Conservation (phyloP, 352 stramenopile genomes). For the Globisporangium spiculum region DNA sequence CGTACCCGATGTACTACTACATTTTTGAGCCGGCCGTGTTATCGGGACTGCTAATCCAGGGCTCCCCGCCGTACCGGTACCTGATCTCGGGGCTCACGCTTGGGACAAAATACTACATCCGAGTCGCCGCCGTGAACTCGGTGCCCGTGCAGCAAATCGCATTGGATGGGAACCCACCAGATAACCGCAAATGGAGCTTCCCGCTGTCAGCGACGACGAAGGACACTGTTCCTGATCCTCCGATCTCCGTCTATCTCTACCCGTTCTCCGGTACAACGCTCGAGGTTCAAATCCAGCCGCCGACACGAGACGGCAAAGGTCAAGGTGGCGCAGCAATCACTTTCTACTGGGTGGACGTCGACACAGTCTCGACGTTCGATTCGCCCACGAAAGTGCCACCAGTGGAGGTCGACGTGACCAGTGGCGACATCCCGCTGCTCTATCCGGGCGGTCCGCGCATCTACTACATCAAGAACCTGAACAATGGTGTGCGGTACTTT, state of each 20-base stretch:
- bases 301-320: conserved; percentile 61
- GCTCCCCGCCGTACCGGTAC: conserved; percentile 79
- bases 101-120: conserved; percentile 87
- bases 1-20: conserved; percentile 65
- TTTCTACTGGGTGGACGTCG: conserved; percentile 62
- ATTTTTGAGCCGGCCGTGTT: conserved; percentile 47
- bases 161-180: conserved; percentile 61
- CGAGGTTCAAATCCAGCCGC: conserved; percentile 75
- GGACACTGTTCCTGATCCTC: conserved; percentile 80
- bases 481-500: conserved; percentile 78
- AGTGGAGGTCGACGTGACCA: conserved; percentile 29
- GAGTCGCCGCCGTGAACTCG: conserved; percentile 89
- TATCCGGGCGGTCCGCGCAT: conserved; percentile 59
- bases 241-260: conserved; percentile 52
- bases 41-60: conserved; percentile 55
- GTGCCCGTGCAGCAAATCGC: conserved; percentile 86
- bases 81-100: conserved; percentile 68
- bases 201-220: conserved; percentile 63
- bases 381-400: conserved; percentile 46
- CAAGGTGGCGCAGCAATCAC: conserved; percentile 40
- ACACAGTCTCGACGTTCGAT: conserved; percentile 73
- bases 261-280: conserved; percentile 58
- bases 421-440: conserved; percentile 38
- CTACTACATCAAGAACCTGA: conserved; percentile 70
- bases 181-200: conserved; percentile 93